A percentile compares a stretch with the other conserved stretches of the same genome.
Conservation (phyloP, 805 yeast species). For the Komagataella pastoris region DNA sequence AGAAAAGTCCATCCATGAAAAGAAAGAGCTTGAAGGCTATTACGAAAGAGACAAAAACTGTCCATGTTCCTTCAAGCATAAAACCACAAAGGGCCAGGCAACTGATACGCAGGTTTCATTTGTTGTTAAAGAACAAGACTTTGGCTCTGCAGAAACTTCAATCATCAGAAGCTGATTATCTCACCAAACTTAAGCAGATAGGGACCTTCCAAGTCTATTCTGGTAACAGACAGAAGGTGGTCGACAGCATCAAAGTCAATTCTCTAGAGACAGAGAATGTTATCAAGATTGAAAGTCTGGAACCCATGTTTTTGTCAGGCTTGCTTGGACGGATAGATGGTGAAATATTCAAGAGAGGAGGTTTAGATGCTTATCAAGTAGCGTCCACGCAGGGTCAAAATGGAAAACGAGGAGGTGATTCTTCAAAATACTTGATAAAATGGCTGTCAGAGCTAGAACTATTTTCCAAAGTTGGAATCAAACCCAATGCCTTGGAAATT, state of each 20-base stretch:
- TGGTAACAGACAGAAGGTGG: background rate
- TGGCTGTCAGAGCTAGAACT: constrained; percentile 38
- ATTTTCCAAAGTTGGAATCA: background rate
- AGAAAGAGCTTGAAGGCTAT: constrained; percentile 18
- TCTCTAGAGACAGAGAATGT: background rate
- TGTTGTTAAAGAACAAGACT: constrained; percentile 43
- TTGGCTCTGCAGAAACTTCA: constrained; percentile 22
- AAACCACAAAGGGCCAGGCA: constrained; percentile 65
- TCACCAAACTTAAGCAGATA: background rate
- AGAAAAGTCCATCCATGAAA: constrained; percentile 2
- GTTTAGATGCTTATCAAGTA: constrained; percentile 63
- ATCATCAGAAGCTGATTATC: constrained; percentile 8
- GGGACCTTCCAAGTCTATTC: background rate
- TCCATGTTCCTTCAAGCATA: constrained; percentile 15
- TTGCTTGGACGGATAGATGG: constrained; percentile 1
- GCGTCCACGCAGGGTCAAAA: constrained; percentile 85
- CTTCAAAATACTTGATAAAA: constrained; percentile 66
- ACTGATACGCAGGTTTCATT: constrained; percentile 68
- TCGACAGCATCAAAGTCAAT: background rate
- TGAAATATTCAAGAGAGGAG: constrained; percentile 32
- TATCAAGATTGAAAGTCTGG: background rate
- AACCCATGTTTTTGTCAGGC: background rate
- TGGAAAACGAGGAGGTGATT: constrained; percentile 75
- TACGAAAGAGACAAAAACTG: constrained; percentile 16
- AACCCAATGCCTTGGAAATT: constrained; percentile 52